Base-by-base conservation (phyloP, 306 rosid genomes). In the Pyrus communis region DNA sequence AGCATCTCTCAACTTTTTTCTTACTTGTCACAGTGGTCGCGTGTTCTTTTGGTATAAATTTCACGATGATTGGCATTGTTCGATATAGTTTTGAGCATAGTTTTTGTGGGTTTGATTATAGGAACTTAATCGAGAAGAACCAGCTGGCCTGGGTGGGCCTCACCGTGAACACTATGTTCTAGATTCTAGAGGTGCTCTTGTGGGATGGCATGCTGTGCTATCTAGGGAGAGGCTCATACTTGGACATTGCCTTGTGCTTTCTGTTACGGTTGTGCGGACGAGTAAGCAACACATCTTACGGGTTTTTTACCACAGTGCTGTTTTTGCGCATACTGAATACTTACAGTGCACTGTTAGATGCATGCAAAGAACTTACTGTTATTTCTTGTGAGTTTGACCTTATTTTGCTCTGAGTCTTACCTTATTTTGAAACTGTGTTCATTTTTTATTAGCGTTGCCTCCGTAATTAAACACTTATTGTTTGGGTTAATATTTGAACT, bases 131-230 rank as follows among this genome's bases (percentile, higher is more conserved):
- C 85, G 97, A 79, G 95, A 90, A 85, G 98, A 95, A 76, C 96
- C 97, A 59, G 91, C 93, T 84, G 97, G 98, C 74, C 81, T 87
- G 85, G 98, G 98, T 76, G 98, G 95, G 79, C 96, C 95, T 74
- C 87, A 88, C 58, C 86, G 91, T 81, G 98, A 95, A 86, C 90
- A 65, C 68, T 86, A 85, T 74, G 80, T 95, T 84, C 87, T 95
- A 74, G 98, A 95, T 85, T 92, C 97, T 80, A 92, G 93, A 88
- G 97, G 98, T 74, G 93, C 97, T 75, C 96, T 90, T 72, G 98
- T 95, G 84, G 97, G 90, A 84, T 85, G 98, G 80, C 92, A 31
- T 78, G 96, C 91, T 43, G 98, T 95, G 82, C 91, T 95, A 72
- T 84, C 84, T 46, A 89, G 98, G 85, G 98, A 95, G 86, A 86